Percentiles rank a stretch among this genome's conserved stretches.
Evolutionary conservation across 2,329 filamentous ascomycete genomes (phyloP).

Genomic region (Colletotrichum shisoi): DNA sequence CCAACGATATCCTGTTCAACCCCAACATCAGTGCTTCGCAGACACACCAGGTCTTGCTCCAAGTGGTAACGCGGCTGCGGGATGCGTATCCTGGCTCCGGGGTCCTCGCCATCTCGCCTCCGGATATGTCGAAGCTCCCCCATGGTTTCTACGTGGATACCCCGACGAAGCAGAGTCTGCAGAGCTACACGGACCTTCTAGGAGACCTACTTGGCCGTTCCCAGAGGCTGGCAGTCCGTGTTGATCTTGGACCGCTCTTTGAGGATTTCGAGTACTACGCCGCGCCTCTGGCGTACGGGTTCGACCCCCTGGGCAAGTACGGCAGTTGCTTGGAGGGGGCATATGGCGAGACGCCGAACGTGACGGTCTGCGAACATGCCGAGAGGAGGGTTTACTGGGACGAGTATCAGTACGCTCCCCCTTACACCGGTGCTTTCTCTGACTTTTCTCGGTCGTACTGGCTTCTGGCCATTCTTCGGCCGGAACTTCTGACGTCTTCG

Average conservation of each 20-base stretch:
- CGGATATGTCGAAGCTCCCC: slow-evolving; percentile 21
- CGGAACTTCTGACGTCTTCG: slow-evolving; percentile 7
- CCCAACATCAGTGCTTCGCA: slow-evolving; percentile 34
- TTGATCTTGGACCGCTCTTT: slow-evolving; percentile 25
- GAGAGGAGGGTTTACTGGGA: slow-evolving; percentile 32
- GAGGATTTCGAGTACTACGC: slow-evolving; percentile 35
- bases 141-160: slow-evolving; percentile 25
- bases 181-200: slow-evolving; percentile 3
- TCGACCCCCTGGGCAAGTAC: slow-evolving; percentile 26
- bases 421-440: not conserved
- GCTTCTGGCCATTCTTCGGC: not conserved
- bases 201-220: slow-evolving; percentile 9
- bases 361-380: slow-evolving; percentile 31
- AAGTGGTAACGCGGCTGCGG: not conserved
- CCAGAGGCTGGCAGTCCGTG: not conserved
- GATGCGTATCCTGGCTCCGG: slow-evolving; percentile 2
- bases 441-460: not conserved
- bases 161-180: not conserved
- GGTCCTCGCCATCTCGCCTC: slow-evolving; percentile 24
- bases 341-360: slow-evolving; percentile 31
- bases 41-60: slow-evolving; percentile 16
- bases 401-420: slow-evolving; percentile 29
- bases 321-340: slow-evolving; percentile 27
- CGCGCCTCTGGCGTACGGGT: slow-evolving; percentile 19
- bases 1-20: slow-evolving; percentile 33